Evolutionary conservation across 495 filamentous ascomycete genomes (phyloP).

Genomic region (Barbatosphaeria neglecta): DNA sequence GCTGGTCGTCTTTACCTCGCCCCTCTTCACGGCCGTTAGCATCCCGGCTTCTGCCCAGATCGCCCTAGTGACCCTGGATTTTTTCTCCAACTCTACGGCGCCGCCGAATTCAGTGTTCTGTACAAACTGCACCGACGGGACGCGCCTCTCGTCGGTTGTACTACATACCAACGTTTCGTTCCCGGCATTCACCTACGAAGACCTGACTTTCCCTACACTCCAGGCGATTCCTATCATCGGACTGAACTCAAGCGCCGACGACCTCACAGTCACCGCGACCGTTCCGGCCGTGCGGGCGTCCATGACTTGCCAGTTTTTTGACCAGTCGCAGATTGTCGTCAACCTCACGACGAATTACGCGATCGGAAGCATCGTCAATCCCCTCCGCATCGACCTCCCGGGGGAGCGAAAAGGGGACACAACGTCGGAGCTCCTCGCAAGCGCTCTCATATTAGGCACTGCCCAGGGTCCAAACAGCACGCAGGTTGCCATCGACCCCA

Average conservation of each 20-base stretch:
- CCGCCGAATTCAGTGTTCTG: not conserved
- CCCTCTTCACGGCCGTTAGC: conserved; percentile 7
- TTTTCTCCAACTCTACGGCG: conserved; percentile 5
- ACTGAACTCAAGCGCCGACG: conserved; percentile 2
- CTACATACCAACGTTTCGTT: conserved; percentile 13
- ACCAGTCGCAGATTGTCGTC: conserved; percentile 5
- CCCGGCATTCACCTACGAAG: conserved; percentile 10
- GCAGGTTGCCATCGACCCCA: not conserved
- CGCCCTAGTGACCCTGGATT: conserved; percentile 7
- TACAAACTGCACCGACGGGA: conserved; percentile 8
- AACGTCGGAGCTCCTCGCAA: not conserved
- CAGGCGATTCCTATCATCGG: conserved; percentile 3
- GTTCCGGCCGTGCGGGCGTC: conserved; percentile 9
- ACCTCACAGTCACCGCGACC: conserved; percentile 5
- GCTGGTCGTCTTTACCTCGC: conserved; percentile 5
- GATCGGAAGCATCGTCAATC: conserved; percentile 1
- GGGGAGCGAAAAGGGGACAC: not conserved
- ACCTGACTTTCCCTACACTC: conserved; percentile 12
- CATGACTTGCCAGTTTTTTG: conserved; percentile 8
- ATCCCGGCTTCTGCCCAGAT: conserved; percentile 4
- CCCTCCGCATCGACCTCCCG: conserved; percentile 5
- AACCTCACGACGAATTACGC: conserved; percentile 5
- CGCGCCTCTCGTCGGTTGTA: conserved; percentile 7
- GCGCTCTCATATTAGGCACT: conserved; percentile 1
- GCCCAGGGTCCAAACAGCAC: not conserved